Evolutionary conservation across 306 rosid species (phyloP), one percentile per base, ranked within the genome.

Genomic region (Rubus parviflorus): DNA sequence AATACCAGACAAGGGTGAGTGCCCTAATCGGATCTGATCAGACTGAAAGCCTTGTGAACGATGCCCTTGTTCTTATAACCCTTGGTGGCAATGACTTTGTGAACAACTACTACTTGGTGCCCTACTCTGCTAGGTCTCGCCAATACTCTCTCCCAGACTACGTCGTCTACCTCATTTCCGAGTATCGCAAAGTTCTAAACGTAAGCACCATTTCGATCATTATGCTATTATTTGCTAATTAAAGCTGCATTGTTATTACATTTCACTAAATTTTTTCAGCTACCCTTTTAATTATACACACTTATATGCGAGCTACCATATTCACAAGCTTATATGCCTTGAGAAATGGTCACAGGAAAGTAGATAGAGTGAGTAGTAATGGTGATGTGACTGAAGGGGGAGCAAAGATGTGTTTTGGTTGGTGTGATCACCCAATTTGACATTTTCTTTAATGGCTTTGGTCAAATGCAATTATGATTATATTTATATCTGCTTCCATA

Each of bases 1-100:
- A 87, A 72, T 93, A 93, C 81, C 95, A 91, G 57, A 22, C 45
- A 38, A 75, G 97, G 66, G 74, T 93, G 77, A 80, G 85, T 48
- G 83, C 83, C 56, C 90, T 88, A 37, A 77, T 89, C 61, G 98
- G 98, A 40, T 45, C 65, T 0, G 86, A 72, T 4, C 83, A 85
- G 52, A 72, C 93, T 4, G 1, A 37, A 25, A 53, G 41, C 58
- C 81, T 88, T 17, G 97, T 93, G 14, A 89, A 88, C 72, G 57
- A 76, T 57, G 93, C 91, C 41, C 86, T 93, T 0, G 74, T 81
- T 12, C 93, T 93, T 72, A 87, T 93, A 65, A 93, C 97, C 25
- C 89, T 91, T 10, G 98, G 98, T 5, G 98, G 98, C 53, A 93
- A 93, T 42, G 98, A 93, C 74, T 93, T 93, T 73, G 98, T 93